Conservation (phyloP, 2,329 filamentous ascomycete species). For the Cephalotrichum gorgonifer region DNA sequence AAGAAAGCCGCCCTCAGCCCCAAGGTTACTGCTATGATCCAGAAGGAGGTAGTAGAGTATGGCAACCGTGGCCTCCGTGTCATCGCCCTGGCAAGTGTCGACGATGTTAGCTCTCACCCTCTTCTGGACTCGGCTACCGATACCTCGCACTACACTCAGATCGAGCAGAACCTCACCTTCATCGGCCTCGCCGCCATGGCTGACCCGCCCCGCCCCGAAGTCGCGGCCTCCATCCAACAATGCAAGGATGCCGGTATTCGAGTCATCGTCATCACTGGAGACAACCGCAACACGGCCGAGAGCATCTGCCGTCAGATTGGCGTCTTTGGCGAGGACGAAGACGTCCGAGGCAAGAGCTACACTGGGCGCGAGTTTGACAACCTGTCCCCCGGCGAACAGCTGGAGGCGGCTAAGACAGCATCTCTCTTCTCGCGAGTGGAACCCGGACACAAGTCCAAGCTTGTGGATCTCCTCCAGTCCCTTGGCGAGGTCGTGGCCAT, state of each 20-base stretch:
- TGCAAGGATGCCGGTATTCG: conserved; percentile 91
- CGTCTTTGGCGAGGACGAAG: conserved; percentile 72
- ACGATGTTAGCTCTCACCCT: conserved; percentile 61
- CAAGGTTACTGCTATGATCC: conserved; percentile 58
- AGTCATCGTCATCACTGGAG: conserved; percentile 95
- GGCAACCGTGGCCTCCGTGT: conserved; percentile 89
- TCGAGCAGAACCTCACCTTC: conserved; percentile 92
- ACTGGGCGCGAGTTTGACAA: conserved; percentile 93
- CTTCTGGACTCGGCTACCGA: conserved; percentile 68
- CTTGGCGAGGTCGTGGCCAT: conserved; percentile 93
- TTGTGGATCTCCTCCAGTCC: conserved; percentile 91
- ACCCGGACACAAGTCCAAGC: conserved; percentile 91
- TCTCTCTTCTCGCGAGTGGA: conserved; percentile 95
- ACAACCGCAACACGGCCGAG: conserved; percentile 96
- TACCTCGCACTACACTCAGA: conserved; percentile 69
- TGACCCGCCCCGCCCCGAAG: conserved; percentile 90
- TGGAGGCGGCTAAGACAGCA: conserved; percentile 73
- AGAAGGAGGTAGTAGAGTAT: conserved; percentile 76
- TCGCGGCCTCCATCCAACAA: conserved; percentile 72
- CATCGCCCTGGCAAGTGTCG: conserved; percentile 80
- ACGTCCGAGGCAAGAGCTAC: conserved; percentile 84
- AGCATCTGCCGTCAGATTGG: conserved; percentile 97
- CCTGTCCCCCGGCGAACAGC: conserved; percentile 66
- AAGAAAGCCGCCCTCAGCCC: conserved; percentile 63
- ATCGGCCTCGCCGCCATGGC: conserved; percentile 93